phyloP scores from a whole-genome alignment of 176 grass and related monocot genomes.

The Zea luxurians region DNA sequence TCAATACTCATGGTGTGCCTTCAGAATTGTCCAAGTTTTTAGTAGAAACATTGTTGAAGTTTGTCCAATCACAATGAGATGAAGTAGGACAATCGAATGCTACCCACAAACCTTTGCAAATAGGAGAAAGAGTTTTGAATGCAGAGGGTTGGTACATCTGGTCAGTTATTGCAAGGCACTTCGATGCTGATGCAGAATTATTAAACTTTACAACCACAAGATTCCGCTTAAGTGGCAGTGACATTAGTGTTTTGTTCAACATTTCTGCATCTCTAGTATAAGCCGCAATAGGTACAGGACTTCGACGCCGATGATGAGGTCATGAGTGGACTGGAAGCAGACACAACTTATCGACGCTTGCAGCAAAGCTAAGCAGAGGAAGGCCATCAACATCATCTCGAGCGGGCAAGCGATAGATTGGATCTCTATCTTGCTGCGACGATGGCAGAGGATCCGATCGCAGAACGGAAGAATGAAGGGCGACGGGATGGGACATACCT shows the following conservation, averaged over 20 bases:
- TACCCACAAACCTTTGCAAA: constrained; percentile 50
- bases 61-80: constrained; percentile 52
- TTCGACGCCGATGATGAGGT: not conserved
- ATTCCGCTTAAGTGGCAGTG: constrained; percentile 83
- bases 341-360: too few relatives aligned
- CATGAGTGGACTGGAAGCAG: too few relatives aligned
- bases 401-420: too few relatives aligned
- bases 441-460: too few relatives aligned
- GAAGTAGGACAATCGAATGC: constrained; percentile 59
- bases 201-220: constrained; percentile 56
- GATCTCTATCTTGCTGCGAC: too few relatives aligned
- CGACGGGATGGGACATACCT: too few relatives aligned
- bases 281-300: constrained; percentile 38
- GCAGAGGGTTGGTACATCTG: constrained; percentile 58
- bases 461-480: too few relatives aligned
- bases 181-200: constrained; percentile 48
- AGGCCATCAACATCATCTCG: too few relatives aligned
- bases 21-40: constrained; percentile 74
- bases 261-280: constrained; percentile 46
- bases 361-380: too few relatives aligned
- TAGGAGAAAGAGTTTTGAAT: constrained; percentile 69
- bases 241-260: constrained; percentile 60
- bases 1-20: constrained; percentile 54
- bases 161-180: constrained; percentile 54
- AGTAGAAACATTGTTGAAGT: constrained; percentile 51